These are phyloP conservation scores for Ceratocystis smalleyi DNA, from an alignment of 2,329 filamentous ascomycete genomes.

Conservation along the genomic window DNA sequence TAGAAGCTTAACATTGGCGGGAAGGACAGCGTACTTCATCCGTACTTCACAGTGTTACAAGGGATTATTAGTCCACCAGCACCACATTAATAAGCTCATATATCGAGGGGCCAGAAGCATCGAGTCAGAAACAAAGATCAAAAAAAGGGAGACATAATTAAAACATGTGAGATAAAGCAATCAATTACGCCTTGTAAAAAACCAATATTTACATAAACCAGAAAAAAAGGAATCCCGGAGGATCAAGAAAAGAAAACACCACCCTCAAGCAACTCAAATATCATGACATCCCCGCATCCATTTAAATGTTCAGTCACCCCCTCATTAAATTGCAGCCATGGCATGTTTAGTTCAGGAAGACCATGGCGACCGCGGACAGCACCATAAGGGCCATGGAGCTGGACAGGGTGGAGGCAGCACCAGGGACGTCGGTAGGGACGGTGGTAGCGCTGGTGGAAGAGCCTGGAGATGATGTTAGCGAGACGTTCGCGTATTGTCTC, in stretches of 20 bases:
- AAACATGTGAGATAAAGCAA: not conserved
- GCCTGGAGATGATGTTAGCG: not conserved
- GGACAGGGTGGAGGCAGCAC: slow-evolving; percentile 20
- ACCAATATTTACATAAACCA: not conserved
- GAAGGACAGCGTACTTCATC: no score
- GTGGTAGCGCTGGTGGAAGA: not conserved
- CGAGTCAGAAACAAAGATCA: no score
- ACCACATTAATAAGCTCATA: no score
- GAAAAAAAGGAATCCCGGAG: not conserved
- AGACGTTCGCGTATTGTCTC: not conserved
- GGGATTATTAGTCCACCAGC: no score
- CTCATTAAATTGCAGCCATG: slow-evolving; percentile 2
- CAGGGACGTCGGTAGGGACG: slow-evolving; percentile 20
- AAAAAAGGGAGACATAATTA: not conserved
- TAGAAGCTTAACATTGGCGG: no score
- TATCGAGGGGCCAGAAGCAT: no score
- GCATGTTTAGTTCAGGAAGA: slow-evolving; percentile 29
- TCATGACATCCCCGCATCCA: not conserved
- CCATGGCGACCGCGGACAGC: slow-evolving; percentile 26
- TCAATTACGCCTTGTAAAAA: slow-evolving; percentile 3
- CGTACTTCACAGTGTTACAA: no score
- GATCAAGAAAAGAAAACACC: slow-evolving; percentile 5
- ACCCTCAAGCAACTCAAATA: not conserved
- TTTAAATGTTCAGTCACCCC: not conserved
- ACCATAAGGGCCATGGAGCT: slow-evolving; percentile 29